Conservation (phyloP, 306 rosid genomes). For the Ziziphus jujuba region DNA sequence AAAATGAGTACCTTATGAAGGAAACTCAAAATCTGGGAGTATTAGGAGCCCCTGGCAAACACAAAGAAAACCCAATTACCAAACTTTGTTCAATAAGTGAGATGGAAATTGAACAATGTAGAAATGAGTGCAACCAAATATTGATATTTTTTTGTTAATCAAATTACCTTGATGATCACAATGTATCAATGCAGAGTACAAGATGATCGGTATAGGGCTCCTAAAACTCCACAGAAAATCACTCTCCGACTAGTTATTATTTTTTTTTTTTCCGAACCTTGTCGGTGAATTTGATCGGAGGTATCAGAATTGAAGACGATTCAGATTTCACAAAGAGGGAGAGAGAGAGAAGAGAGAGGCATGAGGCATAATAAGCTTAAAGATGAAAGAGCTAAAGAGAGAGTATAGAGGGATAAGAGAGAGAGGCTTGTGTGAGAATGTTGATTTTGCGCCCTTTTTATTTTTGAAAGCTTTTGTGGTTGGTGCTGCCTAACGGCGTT, state of each 20-base stretch:
- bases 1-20: slow-evolving; percentile 1
- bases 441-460: slow-evolving; percentile 40
- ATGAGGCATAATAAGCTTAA: background rate
- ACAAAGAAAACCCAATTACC: slow-evolving; percentile 10
- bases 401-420: too few relatives aligned
- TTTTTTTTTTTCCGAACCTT: too few relatives aligned
- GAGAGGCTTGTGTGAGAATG: slow-evolving; percentile 44
- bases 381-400: slow-evolving; percentile 4
- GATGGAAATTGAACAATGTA: background rate
- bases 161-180: slow-evolving; percentile 17
- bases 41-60: slow-evolving; percentile 45
- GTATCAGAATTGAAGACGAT: background rate
- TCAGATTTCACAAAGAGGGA: slow-evolving; percentile 16
- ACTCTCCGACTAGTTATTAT: background rate
- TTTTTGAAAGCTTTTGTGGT: slow-evolving; percentile 37
- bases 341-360: too few relatives aligned
- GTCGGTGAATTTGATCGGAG: background rate
- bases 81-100: background rate
- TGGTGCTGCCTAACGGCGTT: slow-evolving; percentile 64
- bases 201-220: slow-evolving; percentile 23
- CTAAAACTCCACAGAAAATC: slow-evolving; percentile 30
- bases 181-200: background rate
- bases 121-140: background rate
- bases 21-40: slow-evolving; percentile 17
- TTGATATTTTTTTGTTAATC: too few relatives aligned